Evolutionary conservation across 2,329 filamentous ascomycete genomes (phyloP).

Genomic region (Nothopassalora personata): DNA sequence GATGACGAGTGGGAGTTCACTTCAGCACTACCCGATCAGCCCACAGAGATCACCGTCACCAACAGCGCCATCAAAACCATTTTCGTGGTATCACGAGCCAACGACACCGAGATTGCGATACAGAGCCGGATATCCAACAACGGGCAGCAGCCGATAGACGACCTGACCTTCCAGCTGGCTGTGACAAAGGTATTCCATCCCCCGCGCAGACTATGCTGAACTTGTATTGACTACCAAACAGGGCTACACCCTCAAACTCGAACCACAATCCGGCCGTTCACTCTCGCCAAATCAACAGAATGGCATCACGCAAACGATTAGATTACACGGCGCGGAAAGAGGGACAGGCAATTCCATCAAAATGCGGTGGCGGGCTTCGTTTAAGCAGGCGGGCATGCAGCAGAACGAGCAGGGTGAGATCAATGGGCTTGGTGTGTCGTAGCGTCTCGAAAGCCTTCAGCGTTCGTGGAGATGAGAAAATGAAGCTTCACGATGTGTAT

Average conservation of each 20-base stretch:
- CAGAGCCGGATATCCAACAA: constrained; percentile 80
- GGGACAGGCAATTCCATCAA: constrained; percentile 75
- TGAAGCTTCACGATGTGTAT: no score
- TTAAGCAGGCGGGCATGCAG: constrained; percentile 58
- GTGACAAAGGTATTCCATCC: constrained; percentile 70
- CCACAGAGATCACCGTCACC: constrained; percentile 61
- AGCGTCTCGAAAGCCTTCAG: background rate
- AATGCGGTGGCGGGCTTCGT: constrained; percentile 82
- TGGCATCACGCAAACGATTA: constrained; percentile 77
- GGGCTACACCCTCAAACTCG: constrained; percentile 75
- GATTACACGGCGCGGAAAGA: constrained; percentile 67
- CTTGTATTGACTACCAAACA: constrained; percentile 33
- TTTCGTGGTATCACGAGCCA: constrained; percentile 61
- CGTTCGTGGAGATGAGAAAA: no score
- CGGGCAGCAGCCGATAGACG: constrained; percentile 62
- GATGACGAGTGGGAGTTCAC: constrained; percentile 96
- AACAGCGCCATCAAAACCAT: constrained; percentile 62
- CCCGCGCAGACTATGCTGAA: background rate
- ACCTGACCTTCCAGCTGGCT: constrained; percentile 85
- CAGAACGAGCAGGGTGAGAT: constrained; percentile 83
- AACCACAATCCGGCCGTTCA: constrained; percentile 75
- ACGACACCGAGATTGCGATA: constrained; percentile 58
- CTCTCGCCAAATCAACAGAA: constrained; percentile 66
- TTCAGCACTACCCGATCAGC: constrained; percentile 69
- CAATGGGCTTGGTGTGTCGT: constrained; percentile 62